Evolutionary conservation across 75 land plant genomes (phyloP).

Genomic region (Larix kaempferi): DNA sequence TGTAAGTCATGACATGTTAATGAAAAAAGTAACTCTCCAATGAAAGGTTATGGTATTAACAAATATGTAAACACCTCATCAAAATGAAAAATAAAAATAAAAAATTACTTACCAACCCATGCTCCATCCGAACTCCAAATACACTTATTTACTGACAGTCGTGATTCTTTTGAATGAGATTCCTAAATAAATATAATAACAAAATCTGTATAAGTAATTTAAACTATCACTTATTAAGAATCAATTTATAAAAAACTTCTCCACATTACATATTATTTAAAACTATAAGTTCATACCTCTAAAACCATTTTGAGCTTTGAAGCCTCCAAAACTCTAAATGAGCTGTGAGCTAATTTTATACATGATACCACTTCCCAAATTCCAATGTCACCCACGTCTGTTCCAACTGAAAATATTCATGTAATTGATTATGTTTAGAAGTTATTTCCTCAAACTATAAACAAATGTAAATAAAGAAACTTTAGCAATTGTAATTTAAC

Average conservation of each 20-base stretch:
- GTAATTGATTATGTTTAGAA: too few species aligned
- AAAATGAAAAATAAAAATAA: neutral
- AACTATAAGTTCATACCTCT: conserved; percentile 9
- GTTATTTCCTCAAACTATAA: too few species aligned
- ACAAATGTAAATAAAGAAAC: too few species aligned
- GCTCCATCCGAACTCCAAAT: conserved; percentile 30
- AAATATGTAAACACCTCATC: too few species aligned
- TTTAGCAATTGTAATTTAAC: too few species aligned
- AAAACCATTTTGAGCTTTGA: neutral
- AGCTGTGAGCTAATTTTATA: conserved; percentile 1
- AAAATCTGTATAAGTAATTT: neutral
- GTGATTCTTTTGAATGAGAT: conserved; percentile 16
- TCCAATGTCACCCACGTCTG: conserved; percentile 22
- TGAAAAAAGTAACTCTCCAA: too few species aligned
- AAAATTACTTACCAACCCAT: conserved; percentile 9
- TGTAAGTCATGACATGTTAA: neutral
- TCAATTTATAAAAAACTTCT: neutral
- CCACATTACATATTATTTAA: too few species aligned
- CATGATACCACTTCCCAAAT: conserved; percentile 21
- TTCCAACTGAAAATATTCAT: too few species aligned
- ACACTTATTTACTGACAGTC: conserved; percentile 15
- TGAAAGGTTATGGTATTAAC: too few species aligned
- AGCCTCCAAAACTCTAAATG: conserved; percentile 18
- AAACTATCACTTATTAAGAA: too few species aligned
- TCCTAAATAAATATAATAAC: conserved; percentile 1